A percentile compares a stretch with the other conserved stretches of the same genome.
These are phyloP conservation scores for Colletotrichum salicis DNA, from an alignment of 2,329 filamentous ascomycete species.

Conservation along the genomic window DNA sequence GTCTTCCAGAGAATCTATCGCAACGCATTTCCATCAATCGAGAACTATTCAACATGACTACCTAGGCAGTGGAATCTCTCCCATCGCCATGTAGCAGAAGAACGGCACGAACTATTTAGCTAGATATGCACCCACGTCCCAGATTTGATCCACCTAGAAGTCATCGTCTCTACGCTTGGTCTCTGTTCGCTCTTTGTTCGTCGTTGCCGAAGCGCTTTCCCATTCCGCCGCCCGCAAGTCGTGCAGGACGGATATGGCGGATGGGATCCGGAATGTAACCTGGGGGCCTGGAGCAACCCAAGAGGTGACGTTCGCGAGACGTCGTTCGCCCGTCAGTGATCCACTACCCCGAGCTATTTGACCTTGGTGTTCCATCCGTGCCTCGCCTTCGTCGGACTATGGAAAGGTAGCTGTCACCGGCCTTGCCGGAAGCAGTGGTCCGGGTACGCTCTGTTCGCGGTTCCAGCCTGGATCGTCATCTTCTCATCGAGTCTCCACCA, in stretches of 20 bases:
- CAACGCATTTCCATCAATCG: not conserved
- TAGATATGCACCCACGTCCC: not conserved
- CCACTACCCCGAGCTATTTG: not conserved
- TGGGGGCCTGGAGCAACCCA: constrained; percentile 11
- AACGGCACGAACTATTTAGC: not conserved
- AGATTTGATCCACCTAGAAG: not conserved
- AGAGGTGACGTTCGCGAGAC: not conserved
- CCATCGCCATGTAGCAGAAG: not conserved
- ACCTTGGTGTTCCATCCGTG: constrained; percentile 9
- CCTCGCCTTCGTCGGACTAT: not conserved
- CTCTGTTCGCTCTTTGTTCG: not conserved
- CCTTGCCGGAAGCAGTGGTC: constrained; percentile 21
- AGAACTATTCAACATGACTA: not conserved
- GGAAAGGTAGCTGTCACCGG: not conserved
- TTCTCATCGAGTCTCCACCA: constrained; percentile 9
- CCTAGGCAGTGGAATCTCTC: not conserved
- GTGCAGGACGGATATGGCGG: constrained; percentile 1
- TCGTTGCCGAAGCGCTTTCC: not conserved
- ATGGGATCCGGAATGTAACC: not conserved
- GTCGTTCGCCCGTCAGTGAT: not conserved
- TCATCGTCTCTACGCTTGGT: not conserved
- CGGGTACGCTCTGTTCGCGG: not conserved
- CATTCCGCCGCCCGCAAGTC: not conserved
- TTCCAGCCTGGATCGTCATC: constrained; percentile 11
- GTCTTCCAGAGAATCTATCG: not conserved